Base-by-base conservation (phyloP, 768 basidiomycete genomes). In the Leucosporidium yakuticum region DNA sequence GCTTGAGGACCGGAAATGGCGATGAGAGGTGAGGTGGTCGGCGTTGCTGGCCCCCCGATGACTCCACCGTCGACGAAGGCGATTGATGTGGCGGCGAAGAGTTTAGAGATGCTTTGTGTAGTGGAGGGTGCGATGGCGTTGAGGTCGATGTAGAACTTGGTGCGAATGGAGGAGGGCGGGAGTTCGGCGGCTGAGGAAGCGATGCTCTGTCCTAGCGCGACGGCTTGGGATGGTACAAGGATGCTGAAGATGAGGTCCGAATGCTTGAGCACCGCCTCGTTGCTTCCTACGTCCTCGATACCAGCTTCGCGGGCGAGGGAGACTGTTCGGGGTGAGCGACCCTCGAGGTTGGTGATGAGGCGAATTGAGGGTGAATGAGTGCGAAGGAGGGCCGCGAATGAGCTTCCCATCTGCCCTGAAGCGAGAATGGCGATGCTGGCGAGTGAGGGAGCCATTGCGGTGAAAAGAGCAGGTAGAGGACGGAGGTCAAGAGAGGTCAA, bases 21-120 rank as follows among this genome's bases (percentile, higher is more conserved):
- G 49, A 62, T 51, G 19, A 34, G 23, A 25, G 60, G 60, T 3
- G 60, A 19, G 9, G 29, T 34, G 21, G 60, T 51, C 49, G 48
- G 17, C 15, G 49, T 51, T 31, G 60, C 60, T 14, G 60, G 60
- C 31, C 60, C 60, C 31, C 60, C 60, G 49, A 62, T 14, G 60
- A 62, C 51, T 1, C 49, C 25, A 4, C 60, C 60, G 49, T 62
- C 60, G 32, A 62, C 44, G 50, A 62, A 7, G 17, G 34, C 29
- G 49, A 62, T 4, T 17, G 17, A 2, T 8, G 36, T 34, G 32
- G 17, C 5, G 15, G 34, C 58, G 60, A 47, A 31, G 8, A 48
- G 27, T 7, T 7, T 15, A 11, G 53, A 17, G 44, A 29, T 29
- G 47, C 29, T 31, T 2, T 7, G 23, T n/a, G 55, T 34, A 8